Evolutionary conservation across 768 basidiomycete species (phyloP), one percentile per base, ranked within the genome.

Genomic region (Russula olivacea): DNA sequence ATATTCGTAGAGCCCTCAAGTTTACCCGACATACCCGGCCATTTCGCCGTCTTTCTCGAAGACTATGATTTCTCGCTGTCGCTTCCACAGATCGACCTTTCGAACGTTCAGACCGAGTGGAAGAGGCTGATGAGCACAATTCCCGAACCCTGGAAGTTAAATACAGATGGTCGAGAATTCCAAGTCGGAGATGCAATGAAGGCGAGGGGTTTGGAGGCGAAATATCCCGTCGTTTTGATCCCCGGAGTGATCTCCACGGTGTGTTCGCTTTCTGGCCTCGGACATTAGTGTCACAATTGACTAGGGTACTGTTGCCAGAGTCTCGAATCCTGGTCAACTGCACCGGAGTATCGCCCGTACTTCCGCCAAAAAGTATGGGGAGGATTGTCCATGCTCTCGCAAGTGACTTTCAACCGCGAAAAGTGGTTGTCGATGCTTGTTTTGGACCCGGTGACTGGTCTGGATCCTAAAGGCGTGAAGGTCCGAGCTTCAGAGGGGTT

Each of bases 261-360:
- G 64, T 58, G 83, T 73, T 25, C 17, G 32, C 10, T 17, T 40
- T 38, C 34, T 23, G 38, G 10, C 10, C 32, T 34, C 17, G 11
- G 19, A 10, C 4, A 11, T 34, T 12, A 11, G 17, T 11, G 40
- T 49, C 51, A 19, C 7, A 3, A 5, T 11, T 23, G 34, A 23
- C 50, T 36, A 8, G 58, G n/a, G 15, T 7, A 15, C 10, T 14
- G 25, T 45, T 28, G 25, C 30, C 64, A 91, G 83, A 87, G 89
- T 5, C 76, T 98, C 62, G 95, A 98, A 71, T 93, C 91, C 8
- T 99, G 97, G 96, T 88, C 91, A 5, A 96, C 96, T 0, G 79
- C 84, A 6, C 85, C 87, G 0, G 91, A 91, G 61, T 90, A 93
- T 66, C 83, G 91, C 6, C 71, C 86, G 0, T 97, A 93, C 78